Percentiles rank a stretch among this genome's conserved stretches.
These are phyloP conservation scores for Micromonas pusilla DNA, from an alignment of 139 green algal genomes.

Conservation along the genomic window DNA sequence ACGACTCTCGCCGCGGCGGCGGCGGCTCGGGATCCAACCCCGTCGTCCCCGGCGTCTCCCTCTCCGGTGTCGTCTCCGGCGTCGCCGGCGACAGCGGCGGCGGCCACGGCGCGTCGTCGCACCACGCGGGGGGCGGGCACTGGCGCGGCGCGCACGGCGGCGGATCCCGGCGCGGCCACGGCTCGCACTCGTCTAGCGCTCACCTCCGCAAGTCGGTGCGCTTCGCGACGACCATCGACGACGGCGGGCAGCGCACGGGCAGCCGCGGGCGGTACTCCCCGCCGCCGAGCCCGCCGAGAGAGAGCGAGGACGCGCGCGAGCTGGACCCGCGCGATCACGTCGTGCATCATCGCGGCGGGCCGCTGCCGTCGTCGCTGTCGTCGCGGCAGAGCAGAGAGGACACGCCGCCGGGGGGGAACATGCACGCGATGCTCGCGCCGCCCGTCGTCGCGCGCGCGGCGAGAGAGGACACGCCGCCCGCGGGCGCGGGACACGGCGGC, in stretches of 20 bases:
- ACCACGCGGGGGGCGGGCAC: neutral
- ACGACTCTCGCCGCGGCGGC: too few species aligned
- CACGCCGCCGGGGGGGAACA: neutral
- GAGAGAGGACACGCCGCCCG: neutral
- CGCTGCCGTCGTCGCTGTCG: too few species aligned
- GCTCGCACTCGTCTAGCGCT: neutral
- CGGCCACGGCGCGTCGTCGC: neutral
- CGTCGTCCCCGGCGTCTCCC: too few species aligned
- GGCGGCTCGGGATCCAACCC: too few species aligned
- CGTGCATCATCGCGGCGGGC: too few species aligned
- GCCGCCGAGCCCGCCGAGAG: slow-evolving; percentile 2
- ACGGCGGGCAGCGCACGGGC: neutral
- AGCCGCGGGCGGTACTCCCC: slow-evolving; percentile 11
- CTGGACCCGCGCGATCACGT: too few species aligned
- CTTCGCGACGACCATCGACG: slow-evolving; percentile 19
- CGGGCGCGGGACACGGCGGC: too few species aligned
- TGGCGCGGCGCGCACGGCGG: neutral
- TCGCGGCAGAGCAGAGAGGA: neutral
- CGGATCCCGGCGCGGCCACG: neutral
- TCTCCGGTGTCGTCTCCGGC: neutral
- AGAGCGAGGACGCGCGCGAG: neutral
- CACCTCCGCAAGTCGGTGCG: neutral
- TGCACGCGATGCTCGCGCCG: too few species aligned
- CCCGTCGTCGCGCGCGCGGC: too few species aligned
- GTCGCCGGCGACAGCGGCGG: neutral